phyloP scores from a whole-genome alignment of 495 filamentous ascomycete species.

The Penicillium paxilli region DNA sequence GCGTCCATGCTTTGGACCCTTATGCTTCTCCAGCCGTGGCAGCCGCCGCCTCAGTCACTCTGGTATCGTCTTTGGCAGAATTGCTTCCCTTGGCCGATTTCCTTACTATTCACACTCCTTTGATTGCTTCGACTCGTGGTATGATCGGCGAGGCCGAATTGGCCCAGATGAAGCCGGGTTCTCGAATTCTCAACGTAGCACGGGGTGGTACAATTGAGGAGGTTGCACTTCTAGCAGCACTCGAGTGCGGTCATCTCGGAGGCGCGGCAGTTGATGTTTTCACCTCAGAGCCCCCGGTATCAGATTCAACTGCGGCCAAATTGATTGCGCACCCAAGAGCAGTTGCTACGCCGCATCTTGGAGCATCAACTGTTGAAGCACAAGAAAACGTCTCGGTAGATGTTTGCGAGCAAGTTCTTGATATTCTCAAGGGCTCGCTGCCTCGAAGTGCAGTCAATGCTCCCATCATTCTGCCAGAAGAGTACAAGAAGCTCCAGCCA shows the following conservation, averaged over 20 bases:
- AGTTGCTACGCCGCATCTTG: conserved; percentile 70
- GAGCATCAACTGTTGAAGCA: conserved; percentile 72
- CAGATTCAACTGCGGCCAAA: conserved; percentile 49
- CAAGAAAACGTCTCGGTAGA: conserved; percentile 75
- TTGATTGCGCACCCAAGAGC: conserved; percentile 63
- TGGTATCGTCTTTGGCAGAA: conserved; percentile 51
- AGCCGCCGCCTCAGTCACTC: conserved; percentile 53
- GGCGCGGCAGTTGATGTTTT: conserved; percentile 77
- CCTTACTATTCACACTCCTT: conserved; percentile 72
- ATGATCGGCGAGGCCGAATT: conserved; percentile 63
- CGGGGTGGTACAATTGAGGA: conserved; percentile 78
- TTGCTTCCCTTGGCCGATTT: conserved; percentile 66
- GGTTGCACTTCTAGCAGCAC: conserved; percentile 61
- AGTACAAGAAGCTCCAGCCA: conserved; percentile 67
- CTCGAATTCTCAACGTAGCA: conserved; percentile 68
- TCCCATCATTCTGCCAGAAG: conserved; percentile 69
- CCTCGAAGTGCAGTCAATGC: conserved; percentile 73
- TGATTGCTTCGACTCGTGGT: conserved; percentile 68
- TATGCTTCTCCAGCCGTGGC: conserved; percentile 65
- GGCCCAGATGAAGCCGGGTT: conserved; percentile 63
- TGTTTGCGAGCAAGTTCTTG: conserved; percentile 71
- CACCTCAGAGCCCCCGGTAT: conserved; percentile 62
- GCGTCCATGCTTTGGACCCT: conserved; percentile 63
- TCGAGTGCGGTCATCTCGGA: conserved; percentile 66
- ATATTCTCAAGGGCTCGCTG: conserved; percentile 63